Evolutionary conservation across 805 yeast genomes (phyloP), one percentile per base, ranked within the genome.

Genomic region (Kluyveromyces dobzhanskii): DNA sequence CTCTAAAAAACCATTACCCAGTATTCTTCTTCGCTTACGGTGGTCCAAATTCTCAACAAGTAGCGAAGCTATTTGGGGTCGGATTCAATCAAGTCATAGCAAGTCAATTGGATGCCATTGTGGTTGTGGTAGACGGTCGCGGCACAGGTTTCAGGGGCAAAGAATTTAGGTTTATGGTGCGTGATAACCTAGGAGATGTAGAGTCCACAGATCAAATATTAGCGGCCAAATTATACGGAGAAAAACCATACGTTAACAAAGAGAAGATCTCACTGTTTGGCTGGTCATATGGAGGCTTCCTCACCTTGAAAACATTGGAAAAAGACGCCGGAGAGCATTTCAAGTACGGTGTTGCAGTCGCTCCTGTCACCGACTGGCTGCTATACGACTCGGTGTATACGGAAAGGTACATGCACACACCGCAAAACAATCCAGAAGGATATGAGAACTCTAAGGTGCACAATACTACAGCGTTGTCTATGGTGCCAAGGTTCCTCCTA

Each of bases 261-360:
- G 64, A 70, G 3, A 72, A 75, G 44, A 78, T 85, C 10, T 94
- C 95, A 0, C 75, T 90, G 40, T 92, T 97, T 90, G 98, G 98
- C 7, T 92, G 98, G 98, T 84, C 95, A 17, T 92, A 90, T 57
- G 98, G 98, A 35, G 98, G 97, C 0, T 92, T 76, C 56, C 73
- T 86, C 70, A 87, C 98, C 0, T 70, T 92, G 50, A 92, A 88
- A 62, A 82, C 94, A 0, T 65, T 92, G 34, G 97, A 92, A 61
- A 69, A 70, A 17, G 97, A 92, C 60, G 70, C 68, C 2, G 85
- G 86, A 13, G 64, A 75, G 27, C 75, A 78, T 12, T 88, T 92
- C 70, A 75, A 75, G 42, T 92, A 78, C 58, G 97, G 97, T 8
- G 78, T 87, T 72, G 80, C 97, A 0, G 97, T 92, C 17, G 98